These are phyloP conservation scores for Lepidopterella palustris DNA, from an alignment of 495 filamentous ascomycete species.

Conservation along the genomic window DNA sequence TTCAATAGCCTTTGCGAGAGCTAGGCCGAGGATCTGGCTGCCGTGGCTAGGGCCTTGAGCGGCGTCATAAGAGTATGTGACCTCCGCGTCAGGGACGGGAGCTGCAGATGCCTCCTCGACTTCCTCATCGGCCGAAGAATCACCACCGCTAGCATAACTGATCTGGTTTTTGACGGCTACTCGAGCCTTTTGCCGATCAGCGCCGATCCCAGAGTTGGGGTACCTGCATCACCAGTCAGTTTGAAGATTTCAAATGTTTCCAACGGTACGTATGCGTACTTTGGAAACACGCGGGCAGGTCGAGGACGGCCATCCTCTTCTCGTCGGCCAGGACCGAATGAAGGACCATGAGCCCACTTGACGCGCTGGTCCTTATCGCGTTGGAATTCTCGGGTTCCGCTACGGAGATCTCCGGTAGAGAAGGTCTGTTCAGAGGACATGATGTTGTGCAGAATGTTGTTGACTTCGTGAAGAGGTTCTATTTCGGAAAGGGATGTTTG, in stretches of 20 bases:
- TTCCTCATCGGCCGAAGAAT: conserved; percentile 31
- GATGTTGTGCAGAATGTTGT: not conserved
- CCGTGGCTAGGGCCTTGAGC: conserved; percentile 42
- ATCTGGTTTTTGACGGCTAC: conserved; percentile 30
- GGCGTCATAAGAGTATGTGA: conserved; percentile 46
- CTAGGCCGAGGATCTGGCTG: conserved; percentile 49
- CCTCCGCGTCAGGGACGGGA: conserved; percentile 38
- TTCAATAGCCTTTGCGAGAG: conserved; percentile 50
- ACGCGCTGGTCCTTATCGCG: conserved; percentile 48
- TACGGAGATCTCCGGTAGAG: conserved; percentile 39
- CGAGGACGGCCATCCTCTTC: conserved; percentile 20
- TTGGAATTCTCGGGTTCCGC: conserved; percentile 33
- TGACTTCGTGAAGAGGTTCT: not conserved
- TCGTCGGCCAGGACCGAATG: conserved; percentile 25
- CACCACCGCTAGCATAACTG: conserved; percentile 23
- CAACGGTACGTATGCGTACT: conserved; percentile 11
- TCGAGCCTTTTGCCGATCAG: conserved; percentile 14
- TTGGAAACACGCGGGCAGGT: conserved; percentile 24
- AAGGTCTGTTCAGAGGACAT: conserved; percentile 38
- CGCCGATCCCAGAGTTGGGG: not conserved
- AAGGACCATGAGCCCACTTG: conserved; percentile 47
- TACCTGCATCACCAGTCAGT: too few species aligned
- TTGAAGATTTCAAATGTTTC: too few species aligned
- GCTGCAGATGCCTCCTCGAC: conserved; percentile 41
- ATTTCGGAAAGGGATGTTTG: not conserved